Evolutionary conservation across 176 grass and related monocot species (phyloP).

Genomic region (Metroxylon sagu): DNA sequence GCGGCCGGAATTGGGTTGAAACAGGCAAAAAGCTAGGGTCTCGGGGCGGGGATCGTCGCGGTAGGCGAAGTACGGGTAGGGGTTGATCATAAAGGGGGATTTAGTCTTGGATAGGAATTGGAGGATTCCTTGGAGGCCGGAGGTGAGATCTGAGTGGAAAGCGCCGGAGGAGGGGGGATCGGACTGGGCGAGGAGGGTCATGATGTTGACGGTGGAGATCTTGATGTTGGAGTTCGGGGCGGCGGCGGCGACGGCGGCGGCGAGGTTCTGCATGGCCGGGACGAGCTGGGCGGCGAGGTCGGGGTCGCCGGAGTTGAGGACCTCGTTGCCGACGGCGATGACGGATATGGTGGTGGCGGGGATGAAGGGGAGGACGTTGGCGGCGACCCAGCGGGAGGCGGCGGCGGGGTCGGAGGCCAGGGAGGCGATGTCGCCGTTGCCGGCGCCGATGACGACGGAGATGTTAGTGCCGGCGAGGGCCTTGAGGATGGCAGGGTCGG

Average conservation of each 20-base stretch:
- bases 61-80: conserved; percentile 15
- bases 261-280: conserved; percentile 10
- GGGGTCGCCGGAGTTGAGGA: conserved; percentile 3
- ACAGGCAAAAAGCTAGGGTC: conserved; percentile 11
- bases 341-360: background rate
- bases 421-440: conserved; percentile 6
- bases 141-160: conserved; percentile 1
- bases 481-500: background rate
- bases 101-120: background rate
- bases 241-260: background rate
- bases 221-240: conserved; percentile 1
- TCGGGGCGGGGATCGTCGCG: conserved; percentile 9
- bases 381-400: background rate
- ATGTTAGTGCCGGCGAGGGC: conserved; percentile 1
- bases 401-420: conserved; percentile 7
- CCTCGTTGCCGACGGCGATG: conserved; percentile 15
- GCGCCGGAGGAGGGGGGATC: conserved; percentile 7
- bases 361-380: conserved; percentile 7
- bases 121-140: background rate
- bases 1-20: conserved; percentile 6
- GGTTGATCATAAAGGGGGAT: conserved; percentile 10
- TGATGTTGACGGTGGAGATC: conserved; percentile 9
- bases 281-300: background rate
- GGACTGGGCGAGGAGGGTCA: conserved; percentile 1
- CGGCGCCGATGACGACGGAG: conserved; percentile 3